phyloP scores from a whole-genome alignment of 108 stramenopile genomes.

The Hondaea fermentalgiana region DNA sequence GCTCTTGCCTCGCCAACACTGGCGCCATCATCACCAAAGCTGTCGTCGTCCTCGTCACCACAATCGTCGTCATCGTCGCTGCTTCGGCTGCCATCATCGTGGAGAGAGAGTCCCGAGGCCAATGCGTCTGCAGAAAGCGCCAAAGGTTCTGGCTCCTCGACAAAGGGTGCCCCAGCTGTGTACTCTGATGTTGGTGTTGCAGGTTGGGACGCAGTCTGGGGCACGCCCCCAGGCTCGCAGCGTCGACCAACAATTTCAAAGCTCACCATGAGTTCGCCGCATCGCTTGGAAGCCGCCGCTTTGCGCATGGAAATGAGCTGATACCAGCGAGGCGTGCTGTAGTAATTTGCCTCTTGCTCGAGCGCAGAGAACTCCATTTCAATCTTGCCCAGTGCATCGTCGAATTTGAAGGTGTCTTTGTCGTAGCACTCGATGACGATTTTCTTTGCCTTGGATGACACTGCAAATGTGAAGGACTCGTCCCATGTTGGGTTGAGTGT shows the following conservation, averaged over 20 bases:
- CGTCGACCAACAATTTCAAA: neutral
- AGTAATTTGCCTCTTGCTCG: neutral
- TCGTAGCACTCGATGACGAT: neutral
- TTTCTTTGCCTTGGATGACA: neutral
- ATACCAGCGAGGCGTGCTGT: neutral
- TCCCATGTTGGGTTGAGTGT: neutral
- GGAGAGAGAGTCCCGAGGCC: neutral
- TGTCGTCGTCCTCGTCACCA: neutral
- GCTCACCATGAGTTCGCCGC: neutral
- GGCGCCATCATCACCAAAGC: neutral
- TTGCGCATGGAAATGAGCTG: neutral
- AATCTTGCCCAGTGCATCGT: neutral
- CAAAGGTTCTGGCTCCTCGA: neutral
- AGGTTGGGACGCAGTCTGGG: neutral
- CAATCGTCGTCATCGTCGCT: neutral
- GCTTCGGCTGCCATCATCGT: neutral
- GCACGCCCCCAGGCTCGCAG: neutral
- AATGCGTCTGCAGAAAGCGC: neutral
- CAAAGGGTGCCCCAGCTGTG: too few species aligned
- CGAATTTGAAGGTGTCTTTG: conserved; percentile 1
- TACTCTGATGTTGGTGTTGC: too few species aligned
- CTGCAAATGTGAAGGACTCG: neutral
- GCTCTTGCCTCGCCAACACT: too few species aligned
- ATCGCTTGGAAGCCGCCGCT: neutral
- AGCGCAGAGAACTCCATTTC: neutral